Conservation (phyloP, 495 filamentous ascomycete genomes). For the Penicillium angulare region DNA sequence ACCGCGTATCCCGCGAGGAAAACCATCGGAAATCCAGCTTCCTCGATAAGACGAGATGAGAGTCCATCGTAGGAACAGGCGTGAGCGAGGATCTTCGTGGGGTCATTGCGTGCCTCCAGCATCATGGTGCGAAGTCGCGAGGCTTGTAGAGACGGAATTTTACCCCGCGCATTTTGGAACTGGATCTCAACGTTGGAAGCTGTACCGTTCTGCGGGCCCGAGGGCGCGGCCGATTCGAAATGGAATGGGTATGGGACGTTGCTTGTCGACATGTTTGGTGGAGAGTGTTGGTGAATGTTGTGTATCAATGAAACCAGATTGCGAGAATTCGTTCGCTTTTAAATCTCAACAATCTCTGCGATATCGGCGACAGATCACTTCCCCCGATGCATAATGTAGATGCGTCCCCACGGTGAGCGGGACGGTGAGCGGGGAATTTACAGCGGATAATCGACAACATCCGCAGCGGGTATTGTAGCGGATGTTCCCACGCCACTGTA, state of each 20-base stretch:
- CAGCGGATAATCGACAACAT: constrained; percentile 12
- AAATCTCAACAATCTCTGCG: not conserved
- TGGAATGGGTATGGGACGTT: constrained; percentile 35
- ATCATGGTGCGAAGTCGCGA: constrained; percentile 36
- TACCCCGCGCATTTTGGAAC: constrained; percentile 28
- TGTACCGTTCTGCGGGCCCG: constrained; percentile 8
- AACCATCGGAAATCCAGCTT: constrained; percentile 39
- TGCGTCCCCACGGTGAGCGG: not conserved
- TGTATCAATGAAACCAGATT: not conserved
- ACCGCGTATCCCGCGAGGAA: constrained; percentile 40
- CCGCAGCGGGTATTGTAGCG: constrained; percentile 7
- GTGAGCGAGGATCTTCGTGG: constrained; percentile 35
- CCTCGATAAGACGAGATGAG: constrained; percentile 37
- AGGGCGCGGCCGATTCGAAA: constrained; percentile 12
- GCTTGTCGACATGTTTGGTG: constrained; percentile 13
- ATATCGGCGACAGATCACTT: constrained; percentile 7
- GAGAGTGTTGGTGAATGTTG: constrained; percentile 1
- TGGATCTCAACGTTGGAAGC: constrained; percentile 6
- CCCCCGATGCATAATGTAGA: not conserved
- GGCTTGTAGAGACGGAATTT: constrained; percentile 30
- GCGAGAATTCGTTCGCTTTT: not conserved
- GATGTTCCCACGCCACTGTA: not conserved
- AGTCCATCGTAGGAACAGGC: constrained; percentile 40
- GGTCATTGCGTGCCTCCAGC: constrained; percentile 33
- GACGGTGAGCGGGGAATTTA: constrained; percentile 1